Conservation (phyloP, 179 eudicot genomes). For the Sideroxylon spinosum region DNA sequence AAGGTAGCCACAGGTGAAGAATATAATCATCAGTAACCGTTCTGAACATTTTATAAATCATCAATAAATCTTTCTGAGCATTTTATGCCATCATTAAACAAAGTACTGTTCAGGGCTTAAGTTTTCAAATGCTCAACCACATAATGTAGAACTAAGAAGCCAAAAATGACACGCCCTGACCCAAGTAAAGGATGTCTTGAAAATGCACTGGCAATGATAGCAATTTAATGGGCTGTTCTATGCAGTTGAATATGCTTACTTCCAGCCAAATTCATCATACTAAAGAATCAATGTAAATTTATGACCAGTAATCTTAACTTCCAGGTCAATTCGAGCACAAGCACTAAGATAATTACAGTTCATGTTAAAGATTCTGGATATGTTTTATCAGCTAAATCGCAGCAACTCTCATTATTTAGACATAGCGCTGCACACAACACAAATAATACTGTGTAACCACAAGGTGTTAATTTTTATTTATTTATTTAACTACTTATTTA, state of each 20-base stretch:
- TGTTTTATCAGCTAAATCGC: background rate
- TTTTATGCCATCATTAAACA: background rate
- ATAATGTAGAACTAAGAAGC: background rate
- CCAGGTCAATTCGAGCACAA: background rate
- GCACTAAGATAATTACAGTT: background rate
- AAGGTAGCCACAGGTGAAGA: background rate
- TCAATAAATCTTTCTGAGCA: background rate
- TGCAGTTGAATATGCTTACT: background rate
- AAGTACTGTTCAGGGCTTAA: background rate
- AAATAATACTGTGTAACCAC: background rate
- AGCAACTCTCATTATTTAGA: background rate
- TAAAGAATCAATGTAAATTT: background rate
- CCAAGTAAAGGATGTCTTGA: background rate
- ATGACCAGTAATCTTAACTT: background rate
- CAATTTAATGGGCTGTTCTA: background rate
- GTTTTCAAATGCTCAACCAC: background rate
- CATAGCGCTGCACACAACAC: background rate
- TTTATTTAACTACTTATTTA: too few relatives aligned
- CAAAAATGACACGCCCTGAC: background rate
- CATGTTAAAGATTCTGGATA: background rate
- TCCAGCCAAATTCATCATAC: slow-evolving; percentile 1
- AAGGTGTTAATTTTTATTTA: too few relatives aligned
- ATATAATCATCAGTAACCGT: background rate
- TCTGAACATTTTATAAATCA: background rate
- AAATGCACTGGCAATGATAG: background rate